Base-by-base conservation (phyloP, 805 yeast genomes). In the Lipomyces sp. region DNA sequence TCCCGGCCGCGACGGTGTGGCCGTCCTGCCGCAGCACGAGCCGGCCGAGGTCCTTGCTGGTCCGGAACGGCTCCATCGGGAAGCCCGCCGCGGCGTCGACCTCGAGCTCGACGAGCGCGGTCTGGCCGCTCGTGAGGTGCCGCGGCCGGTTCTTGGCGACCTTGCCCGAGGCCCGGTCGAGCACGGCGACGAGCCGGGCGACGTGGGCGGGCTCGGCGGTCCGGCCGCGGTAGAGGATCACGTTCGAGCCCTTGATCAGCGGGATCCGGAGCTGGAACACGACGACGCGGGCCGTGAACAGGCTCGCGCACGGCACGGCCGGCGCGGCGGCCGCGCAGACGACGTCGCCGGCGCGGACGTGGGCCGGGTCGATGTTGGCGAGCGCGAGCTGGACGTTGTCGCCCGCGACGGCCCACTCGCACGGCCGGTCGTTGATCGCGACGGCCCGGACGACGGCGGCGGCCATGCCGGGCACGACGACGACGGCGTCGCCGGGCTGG, bases 141-240 rank as follows among this genome's bases (percentile, higher is more conserved):
- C 79, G 74, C 51, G 81, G 80, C 57, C 70, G 74, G 22, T 33
- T 53, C 49, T 69, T 70, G 54, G 66, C 68, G 2, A 57, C 52
- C 21, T 52, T 43, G 3, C 74, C 72, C 8, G 63, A 41, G 22
- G 62, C 33, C 39, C 63, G 65, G 49, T 66, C 70, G 36, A 69
- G 59, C 49, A 65, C 39, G 54, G 70, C 59, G 50, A 67, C 55
- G 59, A 81, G 74, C 53, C 76, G 76, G 38, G 73, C 62, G 19
- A 89, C 70, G 56, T 82, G 77, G 3, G 88, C 88, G 1, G 93
- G 86, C 37, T 80, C 78, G 38, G 83, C 80, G 23, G 80, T 75
- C 50, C 86, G 82, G 55, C 90, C 89, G 53, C 90, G 76, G 68
- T 89, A 88, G 45, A 87, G 66, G 36, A 87, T 78, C 57, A 88